These are phyloP conservation scores for Dicorynia guianensis DNA, from an alignment of 306 rosid genomes.

Conservation along the genomic window DNA sequence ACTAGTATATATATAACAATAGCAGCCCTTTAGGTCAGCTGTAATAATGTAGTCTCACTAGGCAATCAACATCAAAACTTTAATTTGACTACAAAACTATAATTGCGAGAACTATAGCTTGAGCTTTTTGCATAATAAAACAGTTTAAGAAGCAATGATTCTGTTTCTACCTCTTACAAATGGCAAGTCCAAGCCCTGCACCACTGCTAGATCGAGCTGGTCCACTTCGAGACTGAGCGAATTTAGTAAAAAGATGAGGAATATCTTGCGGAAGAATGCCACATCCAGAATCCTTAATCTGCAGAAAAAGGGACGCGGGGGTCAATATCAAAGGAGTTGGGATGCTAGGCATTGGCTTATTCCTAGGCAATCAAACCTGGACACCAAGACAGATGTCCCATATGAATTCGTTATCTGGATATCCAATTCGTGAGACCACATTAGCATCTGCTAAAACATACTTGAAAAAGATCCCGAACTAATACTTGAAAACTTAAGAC, in stretches of 20 bases:
- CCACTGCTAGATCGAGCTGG: conserved; percentile 60
- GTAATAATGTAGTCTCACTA: neutral
- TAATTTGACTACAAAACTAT: neutral
- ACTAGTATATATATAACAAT: neutral
- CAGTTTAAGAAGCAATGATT: neutral
- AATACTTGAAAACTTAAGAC: too few relatives aligned
- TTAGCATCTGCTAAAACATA: conserved; percentile 15
- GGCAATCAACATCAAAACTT: conserved; percentile 24
- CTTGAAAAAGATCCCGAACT: conserved; percentile 1
- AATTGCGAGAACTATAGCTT: too few relatives aligned
- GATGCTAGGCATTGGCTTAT: neutral
- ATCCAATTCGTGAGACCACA: conserved; percentile 4
- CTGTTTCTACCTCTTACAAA: conserved; percentile 74
- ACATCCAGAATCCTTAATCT: conserved; percentile 95
- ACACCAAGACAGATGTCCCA: neutral
- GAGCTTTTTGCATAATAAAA: neutral
- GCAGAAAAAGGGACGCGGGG: conserved; percentile 39
- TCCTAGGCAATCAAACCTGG: neutral
- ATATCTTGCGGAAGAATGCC: conserved; percentile 82
- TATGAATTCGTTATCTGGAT: conserved; percentile 16
- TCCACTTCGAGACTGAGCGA: conserved; percentile 66
- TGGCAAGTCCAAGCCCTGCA: conserved; percentile 91
- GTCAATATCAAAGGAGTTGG: conserved; percentile 16
- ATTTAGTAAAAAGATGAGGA: conserved; percentile 77
- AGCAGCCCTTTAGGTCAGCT: conserved; percentile 2